Percentiles rank a stretch among this genome's conserved stretches.
Conservation (phyloP, 192 early-diverging fungal genomes). For the Mortierella hygrophila region DNA sequence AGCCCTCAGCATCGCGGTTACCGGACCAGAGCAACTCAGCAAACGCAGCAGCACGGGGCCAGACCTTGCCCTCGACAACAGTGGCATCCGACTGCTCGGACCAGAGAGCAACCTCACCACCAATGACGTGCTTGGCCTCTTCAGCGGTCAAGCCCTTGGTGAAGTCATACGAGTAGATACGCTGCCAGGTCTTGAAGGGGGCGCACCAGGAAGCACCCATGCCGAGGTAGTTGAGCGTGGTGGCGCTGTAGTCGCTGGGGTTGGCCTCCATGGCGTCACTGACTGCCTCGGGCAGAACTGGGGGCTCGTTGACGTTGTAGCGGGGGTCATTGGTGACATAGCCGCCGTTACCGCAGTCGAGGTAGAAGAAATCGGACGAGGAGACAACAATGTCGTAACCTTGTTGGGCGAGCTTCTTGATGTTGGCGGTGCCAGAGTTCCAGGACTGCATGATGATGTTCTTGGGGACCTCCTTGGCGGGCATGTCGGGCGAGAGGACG, state of each 20-base stretch:
- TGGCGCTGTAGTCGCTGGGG: slow-evolving; percentile 31
- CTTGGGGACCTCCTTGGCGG: slow-evolving; percentile 63
- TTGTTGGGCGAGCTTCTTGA: slow-evolving; percentile 63
- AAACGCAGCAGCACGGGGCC: slow-evolving; percentile 77
- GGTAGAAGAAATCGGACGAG: slow-evolving; percentile 73
- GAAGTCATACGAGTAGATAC: slow-evolving; percentile 76
- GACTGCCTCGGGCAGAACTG: slow-evolving; percentile 39
- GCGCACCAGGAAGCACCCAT: slow-evolving; percentile 77
- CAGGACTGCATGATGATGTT: slow-evolving; percentile 77
- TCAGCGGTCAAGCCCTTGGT: slow-evolving; percentile 65
- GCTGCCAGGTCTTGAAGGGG: slow-evolving; percentile 83
- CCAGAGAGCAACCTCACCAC: slow-evolving; percentile 80
- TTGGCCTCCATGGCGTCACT: slow-evolving; percentile 40
- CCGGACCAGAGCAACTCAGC: slow-evolving; percentile 82
- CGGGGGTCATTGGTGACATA: slow-evolving; percentile 73
- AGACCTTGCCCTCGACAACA: slow-evolving; percentile 72
- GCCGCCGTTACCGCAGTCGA: slow-evolving; percentile 81
- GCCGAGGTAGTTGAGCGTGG: slow-evolving; percentile 58
- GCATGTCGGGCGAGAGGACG: slow-evolving; percentile 40
- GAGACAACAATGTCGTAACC: slow-evolving; percentile 77
- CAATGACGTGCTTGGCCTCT: slow-evolving; percentile 71
- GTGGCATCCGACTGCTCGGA: slow-evolving; percentile 73
- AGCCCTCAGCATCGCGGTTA: slow-evolving; percentile 60
- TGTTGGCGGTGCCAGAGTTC: slow-evolving; percentile 67
- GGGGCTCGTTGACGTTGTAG: slow-evolving; percentile 59